A percentile compares a stretch with the other conserved stretches of the same genome.
These are phyloP conservation scores for Phanerodontia chrysosporium DNA, from an alignment of 768 basidiomycete species.

Conservation along the genomic window DNA sequence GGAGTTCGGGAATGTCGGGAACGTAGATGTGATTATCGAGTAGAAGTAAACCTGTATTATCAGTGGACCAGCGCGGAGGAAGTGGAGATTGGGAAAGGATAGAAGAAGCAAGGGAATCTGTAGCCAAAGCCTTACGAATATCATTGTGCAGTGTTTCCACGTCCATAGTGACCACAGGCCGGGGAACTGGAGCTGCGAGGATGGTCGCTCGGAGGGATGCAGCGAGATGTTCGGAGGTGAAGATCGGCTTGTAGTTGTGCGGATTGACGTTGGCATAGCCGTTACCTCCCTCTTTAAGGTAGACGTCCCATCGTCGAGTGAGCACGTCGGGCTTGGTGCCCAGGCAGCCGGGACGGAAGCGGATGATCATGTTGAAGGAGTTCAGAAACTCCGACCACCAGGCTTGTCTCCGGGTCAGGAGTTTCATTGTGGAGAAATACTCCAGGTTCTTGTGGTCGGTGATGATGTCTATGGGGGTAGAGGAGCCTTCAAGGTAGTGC, in stretches of 20 bases:
- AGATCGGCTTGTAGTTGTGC: slow-evolving; percentile 10
- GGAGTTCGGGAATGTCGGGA: slow-evolving; percentile 24
- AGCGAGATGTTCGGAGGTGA: slow-evolving; percentile 6
- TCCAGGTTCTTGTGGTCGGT: slow-evolving; percentile 36
- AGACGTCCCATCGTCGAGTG: slow-evolving; percentile 21
- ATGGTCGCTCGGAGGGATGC: slow-evolving; percentile 3
- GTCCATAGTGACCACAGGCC: slow-evolving; percentile 16
- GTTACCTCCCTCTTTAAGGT: slow-evolving; percentile 21
- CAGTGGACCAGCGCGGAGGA: slow-evolving; percentile 13
- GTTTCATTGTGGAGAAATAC: slow-evolving; percentile 29
- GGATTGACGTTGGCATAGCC: slow-evolving; percentile 1
- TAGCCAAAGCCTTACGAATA: slow-evolving; percentile 17
- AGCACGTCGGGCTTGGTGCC: slow-evolving; percentile 16
- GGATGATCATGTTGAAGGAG: slow-evolving; percentile 20
- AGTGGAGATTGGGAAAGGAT: slow-evolving; percentile 19
- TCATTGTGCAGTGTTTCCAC: slow-evolving; percentile 19
- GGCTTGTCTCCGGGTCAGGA: slow-evolving; percentile 33
- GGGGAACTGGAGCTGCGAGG: neutral
- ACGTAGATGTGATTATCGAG: slow-evolving; percentile 28
- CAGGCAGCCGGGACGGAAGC: slow-evolving; percentile 27
- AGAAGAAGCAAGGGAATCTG: slow-evolving; percentile 9
- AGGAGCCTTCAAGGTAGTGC: slow-evolving; percentile 20
- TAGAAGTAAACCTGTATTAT: slow-evolving; percentile 17
- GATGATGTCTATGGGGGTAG: slow-evolving; percentile 16
- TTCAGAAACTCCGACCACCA: slow-evolving; percentile 28